Base-by-base conservation (phyloP, 2,329 filamentous ascomycete species). In the Venturiaceae sp. region DNA sequence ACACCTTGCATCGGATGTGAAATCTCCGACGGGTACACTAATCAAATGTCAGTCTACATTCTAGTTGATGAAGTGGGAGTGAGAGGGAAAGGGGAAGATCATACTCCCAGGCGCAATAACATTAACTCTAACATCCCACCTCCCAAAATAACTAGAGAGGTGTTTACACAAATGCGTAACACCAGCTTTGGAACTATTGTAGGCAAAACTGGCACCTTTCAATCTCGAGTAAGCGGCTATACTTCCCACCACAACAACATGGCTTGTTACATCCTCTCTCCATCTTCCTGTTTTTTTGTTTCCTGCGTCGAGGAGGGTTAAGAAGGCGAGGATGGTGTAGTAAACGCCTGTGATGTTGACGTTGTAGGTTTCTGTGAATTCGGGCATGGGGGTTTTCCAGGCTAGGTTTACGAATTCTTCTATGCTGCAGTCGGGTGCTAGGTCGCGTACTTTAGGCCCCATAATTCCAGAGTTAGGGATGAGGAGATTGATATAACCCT, bases 401-500 rank as follows among this genome's bases (percentile, higher is more conserved):
- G 57, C 57, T 1, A 44, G 23, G 7, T 56, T 26, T 7, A 55
- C 50, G 19, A 59, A 59, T 9, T 59, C 57, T 9, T 59, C 53
- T 16, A 59, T 57, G 3, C 21, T 30, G 23, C 55, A 46, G 5
- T 37, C 33, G 26, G 55, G n/a, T 21, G 19, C 16, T 8, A 57
- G 39, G 11, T 23, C 33, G 9, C 14, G 21, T 23, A 57, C 30
- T 36, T 57, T 57, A 3, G 55, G 39, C 9, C 55, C 55, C 55
- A 47, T 57, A 21, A 57, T 57, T 5, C 80, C 79, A 19, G 78
- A 77, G 62, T 81, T 81, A 64, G 77, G 75, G 64, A 81, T 71
- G 1, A 81, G 68, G 30, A 81, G 71, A 63, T 82, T 77, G 59
- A 82, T 73, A 62, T 78, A 73, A 41, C 74, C 75, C 3, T 65